These are phyloP conservation scores for Hippophae tibetana DNA, from an alignment of 306 rosid genomes.

Conservation along the genomic window DNA sequence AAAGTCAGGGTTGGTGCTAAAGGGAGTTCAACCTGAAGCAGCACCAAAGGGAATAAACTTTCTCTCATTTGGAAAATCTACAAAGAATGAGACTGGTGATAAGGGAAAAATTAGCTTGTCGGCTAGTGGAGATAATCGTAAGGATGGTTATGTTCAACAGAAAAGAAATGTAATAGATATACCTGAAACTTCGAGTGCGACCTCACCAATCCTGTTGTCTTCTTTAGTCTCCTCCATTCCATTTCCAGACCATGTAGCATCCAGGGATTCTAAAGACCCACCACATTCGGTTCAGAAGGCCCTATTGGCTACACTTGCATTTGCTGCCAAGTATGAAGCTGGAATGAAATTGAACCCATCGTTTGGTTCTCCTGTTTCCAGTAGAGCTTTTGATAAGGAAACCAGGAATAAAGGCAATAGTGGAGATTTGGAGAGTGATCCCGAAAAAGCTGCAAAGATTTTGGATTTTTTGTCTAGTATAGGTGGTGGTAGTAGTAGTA, in stretches of 20 bases:
- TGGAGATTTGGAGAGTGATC: constrained; percentile 20
- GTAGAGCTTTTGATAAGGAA: constrained; percentile 15
- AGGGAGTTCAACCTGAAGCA: constrained; percentile 18
- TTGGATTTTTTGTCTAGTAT: constrained; percentile 18
- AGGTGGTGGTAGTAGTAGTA: constrained; percentile 15
- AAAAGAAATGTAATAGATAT: constrained; percentile 16
- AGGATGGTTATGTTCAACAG: constrained; percentile 23
- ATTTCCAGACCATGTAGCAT: constrained; percentile 30
- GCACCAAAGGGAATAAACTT: constrained; percentile 22
- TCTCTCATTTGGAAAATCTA: constrained; percentile 26
- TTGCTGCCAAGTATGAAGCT: constrained; percentile 58
- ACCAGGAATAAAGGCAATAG: constrained; percentile 3
- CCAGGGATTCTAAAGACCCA: constrained; percentile 33
- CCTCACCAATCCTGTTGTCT: constrained; percentile 20
- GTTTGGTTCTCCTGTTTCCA: constrained; percentile 5
- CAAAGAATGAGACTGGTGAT: constrained; percentile 14
- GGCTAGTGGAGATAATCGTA: constrained; percentile 13
- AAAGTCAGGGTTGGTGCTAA: constrained; percentile 18
- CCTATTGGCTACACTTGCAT: constrained; percentile 53
- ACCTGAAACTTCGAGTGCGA: constrained; percentile 23
- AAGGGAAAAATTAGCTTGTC: constrained; percentile 13
- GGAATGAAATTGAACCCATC: constrained; percentile 31
- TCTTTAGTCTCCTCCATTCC: constrained; percentile 30
- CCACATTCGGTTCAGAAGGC: constrained; percentile 46
- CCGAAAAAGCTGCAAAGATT: constrained; percentile 21